Evolutionary conservation across 2,329 filamentous ascomycete species (phyloP), one percentile per base, ranked within the genome.

Genomic region (Nemania sp.): DNA sequence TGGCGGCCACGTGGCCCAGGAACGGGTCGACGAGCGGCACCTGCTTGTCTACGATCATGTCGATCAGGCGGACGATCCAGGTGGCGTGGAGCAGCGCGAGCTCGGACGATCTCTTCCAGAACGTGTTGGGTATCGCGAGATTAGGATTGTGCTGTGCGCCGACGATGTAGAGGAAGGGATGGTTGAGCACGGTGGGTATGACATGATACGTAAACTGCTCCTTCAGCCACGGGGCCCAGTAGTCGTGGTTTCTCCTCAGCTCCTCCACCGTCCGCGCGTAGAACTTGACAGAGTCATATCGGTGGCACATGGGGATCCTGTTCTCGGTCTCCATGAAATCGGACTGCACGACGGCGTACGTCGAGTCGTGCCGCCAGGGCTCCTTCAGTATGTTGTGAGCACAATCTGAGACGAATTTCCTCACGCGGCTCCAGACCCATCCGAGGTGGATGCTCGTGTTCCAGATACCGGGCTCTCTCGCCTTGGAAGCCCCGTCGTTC

Each of bases 271-370:
- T 63, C 5, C 63, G 63, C 12, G 57, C 63, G 35, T 65, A 65
- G 54, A 65, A 65, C 47, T 65, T 65, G 57, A 65, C 57, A 12
- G 63, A 65, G 47, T 65, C 63, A 43, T 65, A 65, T 58, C 63
- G 56, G 48, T 65, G 63, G 43, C 63, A 63, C 46, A 65, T 63
- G n/a, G 63, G 63, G n/a, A 65, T 58, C 45, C 63, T 59, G 48
- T 65, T 65, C 35, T 65, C 63, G 13, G 63, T 65, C 49, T 65
- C 63, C 60, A 65, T 60, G 9, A 65, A 65, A 51, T 65, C 63
- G 13, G 63, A 63, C 46, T 65, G 63, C 17, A 65, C 63, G 21
- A 65, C 57, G 35, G 63, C 63, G 37, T 65, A 65, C 2, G 63
- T 60, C 12, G 63, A 65, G 39, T 65, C 63, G 34, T 65, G 63